Base-by-base conservation (phyloP, 352 stramenopile genomes). In the Pythium biforme region DNA sequence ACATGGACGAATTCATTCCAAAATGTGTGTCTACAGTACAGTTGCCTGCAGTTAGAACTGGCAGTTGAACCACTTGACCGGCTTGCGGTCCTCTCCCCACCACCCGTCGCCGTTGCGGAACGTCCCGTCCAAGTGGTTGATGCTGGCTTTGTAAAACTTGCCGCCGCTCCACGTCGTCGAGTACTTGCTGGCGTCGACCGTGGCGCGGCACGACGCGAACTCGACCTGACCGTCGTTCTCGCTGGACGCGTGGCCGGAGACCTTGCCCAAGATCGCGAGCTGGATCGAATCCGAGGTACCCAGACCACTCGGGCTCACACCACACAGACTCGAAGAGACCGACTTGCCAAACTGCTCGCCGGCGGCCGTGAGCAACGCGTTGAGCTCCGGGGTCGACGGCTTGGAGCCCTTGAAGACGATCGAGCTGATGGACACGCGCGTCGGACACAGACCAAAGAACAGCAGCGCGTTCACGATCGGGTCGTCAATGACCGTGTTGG, bases 51-150 rank as follows among this genome's bases (percentile, higher is more conserved):
- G 39, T 62, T 58, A 76, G 22, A 81, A 79, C 53, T 70, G 59
- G 53, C 71, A 81, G 50, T 79, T 62, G 31, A 81, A 66, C 74
- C 74, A 81, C 62, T 78, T 77, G 45, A 77, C 54, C 1, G 74
- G 74, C 67, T 81, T 77, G 46, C 71, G 64, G 34, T 75, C 69
- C 46, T 71, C 53, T 26, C 71, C 74, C 68, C 64, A 79, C 58
- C 58, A 62, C 14, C 70, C 71, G 31, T 81, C 74, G 45, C 68
- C 71, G 40, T 66, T 51, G 40, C 49, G 54, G 59, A 81, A 69
- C 4, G 55, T 46, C 12, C 48, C 59, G 51, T 81, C 74, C 5
- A 59, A 26, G 60, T 81, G 74, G 59, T 81, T 81, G 34, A 81
- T 63, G 8, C 50, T 45, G 29, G 70, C 74, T n/a, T 68, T 62